Conservation (phyloP, 768 basidiomycete species). For the Galerina marginata region DNA sequence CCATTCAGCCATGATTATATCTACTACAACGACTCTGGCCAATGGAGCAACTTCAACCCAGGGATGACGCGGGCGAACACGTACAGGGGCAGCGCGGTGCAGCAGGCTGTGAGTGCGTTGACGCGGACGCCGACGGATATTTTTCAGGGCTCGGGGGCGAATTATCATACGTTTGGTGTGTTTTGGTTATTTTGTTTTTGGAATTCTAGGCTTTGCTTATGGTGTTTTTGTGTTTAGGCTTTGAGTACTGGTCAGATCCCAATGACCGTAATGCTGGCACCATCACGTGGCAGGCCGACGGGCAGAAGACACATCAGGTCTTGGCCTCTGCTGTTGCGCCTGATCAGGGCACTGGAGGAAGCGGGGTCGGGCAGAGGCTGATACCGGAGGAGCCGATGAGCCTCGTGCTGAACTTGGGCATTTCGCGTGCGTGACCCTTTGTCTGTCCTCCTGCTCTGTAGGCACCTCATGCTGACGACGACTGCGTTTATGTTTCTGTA, state of each 20-base stretch:
- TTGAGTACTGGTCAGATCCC: conserved; percentile 77
- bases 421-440: conserved; percentile 51
- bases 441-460: neutral
- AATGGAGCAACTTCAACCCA: conserved; percentile 40
- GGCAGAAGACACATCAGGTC: conserved; percentile 52
- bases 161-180: conserved; percentile 55
- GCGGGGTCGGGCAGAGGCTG: conserved; percentile 62
- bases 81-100: conserved; percentile 60
- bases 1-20: conserved; percentile 51
- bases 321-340: conserved; percentile 56
- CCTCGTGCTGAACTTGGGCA: conserved; percentile 67
- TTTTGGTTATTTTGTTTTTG: conserved; percentile 5
- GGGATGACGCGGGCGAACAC: conserved; percentile 40
- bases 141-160: conserved; percentile 61
- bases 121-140: conserved; percentile 54
- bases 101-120: conserved; percentile 60
- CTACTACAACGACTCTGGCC: conserved; percentile 38
- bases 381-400: conserved; percentile 64
- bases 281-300: conserved; percentile 79
- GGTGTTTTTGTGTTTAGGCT: conserved; percentile 45
- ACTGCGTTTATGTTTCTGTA: conserved; percentile 16
- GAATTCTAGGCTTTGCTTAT: neutral
- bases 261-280: conserved; percentile 58
- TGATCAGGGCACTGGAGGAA: conserved; percentile 42
- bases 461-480: neutral